A percentile compares a stretch with the other conserved stretches of the same genome.
Conservation (phyloP, 805 yeast genomes). For the Kazachstania bromeliacearum region DNA sequence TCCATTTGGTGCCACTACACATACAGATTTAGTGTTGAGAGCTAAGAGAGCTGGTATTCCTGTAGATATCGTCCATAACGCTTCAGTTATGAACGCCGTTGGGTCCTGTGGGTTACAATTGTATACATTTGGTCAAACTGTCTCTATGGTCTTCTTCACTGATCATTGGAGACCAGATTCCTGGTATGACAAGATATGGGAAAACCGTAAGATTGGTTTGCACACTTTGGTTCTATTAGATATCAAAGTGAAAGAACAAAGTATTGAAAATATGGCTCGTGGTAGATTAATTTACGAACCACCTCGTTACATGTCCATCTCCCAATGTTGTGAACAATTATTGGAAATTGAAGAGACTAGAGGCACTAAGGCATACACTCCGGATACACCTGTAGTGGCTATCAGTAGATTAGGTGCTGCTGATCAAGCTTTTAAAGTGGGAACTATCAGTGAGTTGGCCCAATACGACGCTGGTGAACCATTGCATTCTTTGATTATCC, state of each 20-base stretch:
- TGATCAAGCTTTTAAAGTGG: constrained; percentile 73
- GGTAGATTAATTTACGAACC: constrained; percentile 92
- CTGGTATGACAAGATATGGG: constrained; percentile 80
- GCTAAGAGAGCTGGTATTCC: constrained; percentile 77
- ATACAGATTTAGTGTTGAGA: constrained; percentile 84
- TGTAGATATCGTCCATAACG: constrained; percentile 84
- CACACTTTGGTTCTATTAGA: constrained; percentile 85
- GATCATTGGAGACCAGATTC: constrained; percentile 95
- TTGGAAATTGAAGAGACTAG: constrained; percentile 78
- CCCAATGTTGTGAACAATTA: constrained; percentile 80
- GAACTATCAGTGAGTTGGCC: constrained; percentile 65
- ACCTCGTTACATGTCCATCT: constrained; percentile 90
- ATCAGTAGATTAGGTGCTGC: constrained; percentile 88
- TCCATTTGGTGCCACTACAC: constrained; percentile 97
- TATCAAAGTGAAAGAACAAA: constrained; percentile 94
- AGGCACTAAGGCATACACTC: constrained; percentile 69
- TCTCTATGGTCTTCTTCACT: constrained; percentile 92
- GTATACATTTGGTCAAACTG: constrained; percentile 93
- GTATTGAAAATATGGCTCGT: constrained; percentile 85
- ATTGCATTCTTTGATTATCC: constrained; percentile 77
- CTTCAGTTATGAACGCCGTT: constrained; percentile 95
- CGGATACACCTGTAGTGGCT: constrained; percentile 87
- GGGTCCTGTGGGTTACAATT: constrained; percentile 96
- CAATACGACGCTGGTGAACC: constrained; percentile 91
- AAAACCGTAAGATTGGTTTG: constrained; percentile 81